phyloP scores from a whole-genome alignment of 2,329 filamentous ascomycete genomes.

The Aspergillus terreus region DNA sequence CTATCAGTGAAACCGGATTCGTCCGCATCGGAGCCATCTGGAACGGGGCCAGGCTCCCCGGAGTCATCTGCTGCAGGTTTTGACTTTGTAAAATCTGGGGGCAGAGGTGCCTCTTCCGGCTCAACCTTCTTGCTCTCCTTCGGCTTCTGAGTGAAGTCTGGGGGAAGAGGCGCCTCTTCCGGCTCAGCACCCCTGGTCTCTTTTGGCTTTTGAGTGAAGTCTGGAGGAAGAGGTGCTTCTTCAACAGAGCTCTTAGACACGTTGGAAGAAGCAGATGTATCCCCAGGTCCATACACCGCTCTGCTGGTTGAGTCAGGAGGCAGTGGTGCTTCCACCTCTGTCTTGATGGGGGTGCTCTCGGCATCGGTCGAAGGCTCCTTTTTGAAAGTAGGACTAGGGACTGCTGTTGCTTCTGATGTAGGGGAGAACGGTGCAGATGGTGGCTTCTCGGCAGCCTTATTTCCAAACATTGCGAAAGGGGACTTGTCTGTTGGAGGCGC shows the following conservation, averaged over 20 bases:
- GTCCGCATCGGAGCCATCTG: slow-evolving; percentile 29
- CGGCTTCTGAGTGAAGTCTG: slow-evolving; percentile 21
- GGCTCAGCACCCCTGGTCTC: background rate
- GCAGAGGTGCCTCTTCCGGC: slow-evolving; percentile 22
- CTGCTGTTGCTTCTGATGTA: slow-evolving; percentile 30
- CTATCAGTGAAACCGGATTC: slow-evolving; percentile 36
- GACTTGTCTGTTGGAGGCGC: slow-evolving; percentile 27
- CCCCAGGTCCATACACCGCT: slow-evolving; percentile 43
- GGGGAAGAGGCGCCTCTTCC: slow-evolving; percentile 24
- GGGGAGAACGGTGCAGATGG: slow-evolving; percentile 26
- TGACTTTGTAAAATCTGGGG: slow-evolving; percentile 17
- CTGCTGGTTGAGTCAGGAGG: slow-evolving; percentile 48
- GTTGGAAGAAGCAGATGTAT: slow-evolving; percentile 47
- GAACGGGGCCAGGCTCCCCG: background rate
- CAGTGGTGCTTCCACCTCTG: slow-evolving; percentile 31
- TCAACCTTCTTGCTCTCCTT: background rate
- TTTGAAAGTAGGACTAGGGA: slow-evolving; percentile 29
- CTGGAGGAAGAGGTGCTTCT: slow-evolving; percentile 37
- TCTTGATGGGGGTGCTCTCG: slow-evolving; percentile 27
- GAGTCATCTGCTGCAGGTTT: background rate
- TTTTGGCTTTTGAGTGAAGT: slow-evolving; percentile 15
- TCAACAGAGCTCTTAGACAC: slow-evolving; percentile 39
- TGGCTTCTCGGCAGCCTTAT: slow-evolving; percentile 18
- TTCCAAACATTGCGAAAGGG: slow-evolving; percentile 28
- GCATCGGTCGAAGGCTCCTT: slow-evolving; percentile 28